phyloP scores from a whole-genome alignment of 176 grass and related monocot genomes.

The Oryza brachyantha region DNA sequence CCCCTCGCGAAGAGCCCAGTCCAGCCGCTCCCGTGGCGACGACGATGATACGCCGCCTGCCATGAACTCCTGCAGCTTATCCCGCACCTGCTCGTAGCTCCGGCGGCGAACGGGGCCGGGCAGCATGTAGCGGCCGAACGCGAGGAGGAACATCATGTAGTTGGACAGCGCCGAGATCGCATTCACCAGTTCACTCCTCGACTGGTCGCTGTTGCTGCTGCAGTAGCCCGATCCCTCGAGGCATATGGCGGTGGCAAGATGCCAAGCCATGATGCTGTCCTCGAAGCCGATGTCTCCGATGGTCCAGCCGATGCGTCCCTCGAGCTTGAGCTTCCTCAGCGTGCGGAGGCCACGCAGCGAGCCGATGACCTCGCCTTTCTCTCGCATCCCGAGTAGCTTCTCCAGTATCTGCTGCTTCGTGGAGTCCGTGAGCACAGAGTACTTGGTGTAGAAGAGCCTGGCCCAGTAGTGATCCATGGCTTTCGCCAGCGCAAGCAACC shows the following conservation, averaged over 20 bases:
- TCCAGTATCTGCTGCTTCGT: conserved; percentile 2
- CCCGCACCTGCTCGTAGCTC: neutral
- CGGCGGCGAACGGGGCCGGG: conserved; percentile 16
- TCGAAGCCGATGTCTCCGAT: conserved; percentile 1
- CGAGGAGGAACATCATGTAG: conserved; percentile 47
- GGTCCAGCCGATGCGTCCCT: neutral
- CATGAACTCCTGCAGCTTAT: neutral
- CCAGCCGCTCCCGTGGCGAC: neutral
- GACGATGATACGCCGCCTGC: rapidly evolving
- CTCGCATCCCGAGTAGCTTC: neutral
- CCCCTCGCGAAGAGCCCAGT: neutral
- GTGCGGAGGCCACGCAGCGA: neutral
- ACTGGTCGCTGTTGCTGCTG: neutral
- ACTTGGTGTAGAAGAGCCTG: neutral
- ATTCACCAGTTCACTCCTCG: neutral
- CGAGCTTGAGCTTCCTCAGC: too few relatives aligned
- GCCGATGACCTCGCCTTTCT: too few relatives aligned
- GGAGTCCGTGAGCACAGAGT: neutral
- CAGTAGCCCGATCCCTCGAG: neutral
- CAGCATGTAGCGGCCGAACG: conserved; percentile 25
- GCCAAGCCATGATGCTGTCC: conserved; percentile 46
- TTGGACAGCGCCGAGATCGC: neutral
- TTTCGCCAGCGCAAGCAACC: neutral
- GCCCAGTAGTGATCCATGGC: neutral
- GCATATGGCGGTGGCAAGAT: conserved; percentile 43